These are phyloP conservation scores for Discostella stelligera DNA, from an alignment of 352 stramenopile genomes.

Conservation along the genomic window DNA sequence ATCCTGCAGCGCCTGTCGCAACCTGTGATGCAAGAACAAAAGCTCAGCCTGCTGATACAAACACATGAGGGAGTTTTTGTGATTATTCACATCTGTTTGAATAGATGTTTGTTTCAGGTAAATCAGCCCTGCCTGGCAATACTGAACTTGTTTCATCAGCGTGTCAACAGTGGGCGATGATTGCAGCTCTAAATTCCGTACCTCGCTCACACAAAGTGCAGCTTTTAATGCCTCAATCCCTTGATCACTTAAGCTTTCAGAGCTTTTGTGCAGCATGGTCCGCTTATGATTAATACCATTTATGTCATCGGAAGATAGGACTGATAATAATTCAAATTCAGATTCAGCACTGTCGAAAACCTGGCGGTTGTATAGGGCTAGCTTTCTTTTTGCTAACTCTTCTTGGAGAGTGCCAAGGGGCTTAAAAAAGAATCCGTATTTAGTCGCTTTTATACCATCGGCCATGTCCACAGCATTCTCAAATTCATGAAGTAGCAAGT, in stretches of 20 bases:
- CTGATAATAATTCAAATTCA: constrained; percentile 24
- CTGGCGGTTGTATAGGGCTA: constrained; percentile 18
- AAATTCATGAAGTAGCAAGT: constrained; percentile 35
- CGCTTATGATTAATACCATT: constrained; percentile 12
- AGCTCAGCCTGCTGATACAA: constrained; percentile 33
- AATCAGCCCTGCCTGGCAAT: constrained; percentile 36
- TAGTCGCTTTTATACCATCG: constrained; percentile 24
- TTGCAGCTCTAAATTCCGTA: constrained; percentile 32
- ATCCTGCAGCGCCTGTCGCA: neutral
- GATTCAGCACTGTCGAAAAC: constrained; percentile 16
- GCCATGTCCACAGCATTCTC: constrained; percentile 23
- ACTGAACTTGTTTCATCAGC: constrained; percentile 30
- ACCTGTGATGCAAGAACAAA: constrained; percentile 29
- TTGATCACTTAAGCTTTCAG: constrained; percentile 32
- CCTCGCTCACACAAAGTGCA: constrained; percentile 29
- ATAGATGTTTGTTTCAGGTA: constrained; percentile 35
- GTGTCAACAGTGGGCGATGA: constrained; percentile 9
- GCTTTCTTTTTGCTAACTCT: constrained; percentile 20
- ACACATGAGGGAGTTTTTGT: constrained; percentile 40
- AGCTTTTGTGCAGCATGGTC: constrained; percentile 30
- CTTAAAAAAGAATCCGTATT: constrained; percentile 42
- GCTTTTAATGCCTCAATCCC: constrained; percentile 37
- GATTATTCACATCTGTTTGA: constrained; percentile 40
- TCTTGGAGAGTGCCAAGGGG: constrained; percentile 29
- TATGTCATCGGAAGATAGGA: constrained; percentile 18